Evolutionary conservation across 2,329 filamentous ascomycete species (phyloP).

Genomic region (Aureobasidium namibiae): DNA sequence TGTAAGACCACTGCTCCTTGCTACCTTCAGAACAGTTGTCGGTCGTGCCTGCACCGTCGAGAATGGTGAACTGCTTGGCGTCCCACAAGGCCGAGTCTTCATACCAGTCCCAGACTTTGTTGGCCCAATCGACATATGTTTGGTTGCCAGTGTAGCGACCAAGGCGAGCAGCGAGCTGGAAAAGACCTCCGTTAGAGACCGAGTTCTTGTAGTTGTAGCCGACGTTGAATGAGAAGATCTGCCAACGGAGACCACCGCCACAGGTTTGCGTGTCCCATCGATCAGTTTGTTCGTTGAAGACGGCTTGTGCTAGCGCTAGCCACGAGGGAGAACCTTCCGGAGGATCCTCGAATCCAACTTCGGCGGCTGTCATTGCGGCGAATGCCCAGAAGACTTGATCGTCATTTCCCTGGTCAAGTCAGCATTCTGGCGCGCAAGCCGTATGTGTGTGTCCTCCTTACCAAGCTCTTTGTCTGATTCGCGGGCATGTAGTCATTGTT

Average conservation of each 20-base stretch:
- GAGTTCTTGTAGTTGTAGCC: conserved; percentile 55
- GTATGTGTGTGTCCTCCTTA: neutral
- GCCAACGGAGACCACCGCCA: conserved; percentile 72
- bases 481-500: conserved; percentile 51
- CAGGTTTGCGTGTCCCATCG: conserved; percentile 63
- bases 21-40: conserved; percentile 44
- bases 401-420: conserved; percentile 39
- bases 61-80: conserved; percentile 41
- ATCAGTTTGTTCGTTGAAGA: conserved; percentile 67
- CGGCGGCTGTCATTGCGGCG: conserved; percentile 69
- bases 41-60: conserved; percentile 45
- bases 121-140: conserved; percentile 70
- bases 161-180: conserved; percentile 56
- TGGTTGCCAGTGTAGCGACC: conserved; percentile 69
- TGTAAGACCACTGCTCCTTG: conserved; percentile 37
- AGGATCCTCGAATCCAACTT: conserved; percentile 66
- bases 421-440: neutral
- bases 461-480: conserved; percentile 29
- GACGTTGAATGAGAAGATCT: conserved; percentile 68
- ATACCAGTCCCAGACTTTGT: conserved; percentile 55
- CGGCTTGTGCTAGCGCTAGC: conserved; percentile 67
- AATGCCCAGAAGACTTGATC: conserved; percentile 57
- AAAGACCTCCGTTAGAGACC: conserved; percentile 50
- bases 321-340: conserved; percentile 42
- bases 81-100: conserved; percentile 42